Conservation (phyloP, 106 monocot genomes). For the Platanthera guangdongensis region DNA sequence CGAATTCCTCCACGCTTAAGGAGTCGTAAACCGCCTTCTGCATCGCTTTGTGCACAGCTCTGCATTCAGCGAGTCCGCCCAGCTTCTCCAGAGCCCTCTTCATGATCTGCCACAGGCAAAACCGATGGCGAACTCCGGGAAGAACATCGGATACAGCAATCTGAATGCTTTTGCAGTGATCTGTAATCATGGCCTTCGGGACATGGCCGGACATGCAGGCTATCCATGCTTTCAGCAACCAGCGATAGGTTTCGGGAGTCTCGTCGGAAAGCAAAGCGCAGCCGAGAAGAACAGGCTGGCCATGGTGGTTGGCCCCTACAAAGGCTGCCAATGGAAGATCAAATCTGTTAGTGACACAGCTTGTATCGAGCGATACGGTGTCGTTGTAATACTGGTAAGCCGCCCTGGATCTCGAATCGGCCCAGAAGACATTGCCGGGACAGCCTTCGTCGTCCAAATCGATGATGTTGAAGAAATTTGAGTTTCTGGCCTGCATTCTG, state of each 20-base stretch:
- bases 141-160: slow-evolving; percentile 32
- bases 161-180: slow-evolving; percentile 34
- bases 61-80: slow-evolving; percentile 31
- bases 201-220: slow-evolving; percentile 31
- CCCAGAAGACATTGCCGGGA: slow-evolving; percentile 35
- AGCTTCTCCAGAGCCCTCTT: slow-evolving; percentile 31
- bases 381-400: slow-evolving; percentile 38
- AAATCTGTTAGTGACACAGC: slow-evolving; percentile 18
- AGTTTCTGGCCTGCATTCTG: slow-evolving; percentile 45
- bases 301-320: slow-evolving; percentile 50
- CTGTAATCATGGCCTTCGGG: slow-evolving; percentile 40
- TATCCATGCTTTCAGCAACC: slow-evolving; percentile 42
- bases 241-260: slow-evolving; percentile 28
- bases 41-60: slow-evolving; percentile 27
- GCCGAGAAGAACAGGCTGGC: slow-evolving; percentile 32
- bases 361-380: slow-evolving; percentile 31
- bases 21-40: slow-evolving; percentile 60
- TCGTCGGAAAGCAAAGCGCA: slow-evolving; percentile 44
- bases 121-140: slow-evolving; percentile 32
- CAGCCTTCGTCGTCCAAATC: slow-evolving; percentile 38
- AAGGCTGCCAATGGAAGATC: slow-evolving; percentile 34
- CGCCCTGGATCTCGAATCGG: slow-evolving; percentile 39
- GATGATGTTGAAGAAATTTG: slow-evolving; percentile 37
- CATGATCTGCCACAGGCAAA: slow-evolving; percentile 48
- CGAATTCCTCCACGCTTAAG: slow-evolving; percentile 40